phyloP scores from a whole-genome alignment of 2,329 filamentous ascomycete species.

The Alternaria triticimaculans region DNA sequence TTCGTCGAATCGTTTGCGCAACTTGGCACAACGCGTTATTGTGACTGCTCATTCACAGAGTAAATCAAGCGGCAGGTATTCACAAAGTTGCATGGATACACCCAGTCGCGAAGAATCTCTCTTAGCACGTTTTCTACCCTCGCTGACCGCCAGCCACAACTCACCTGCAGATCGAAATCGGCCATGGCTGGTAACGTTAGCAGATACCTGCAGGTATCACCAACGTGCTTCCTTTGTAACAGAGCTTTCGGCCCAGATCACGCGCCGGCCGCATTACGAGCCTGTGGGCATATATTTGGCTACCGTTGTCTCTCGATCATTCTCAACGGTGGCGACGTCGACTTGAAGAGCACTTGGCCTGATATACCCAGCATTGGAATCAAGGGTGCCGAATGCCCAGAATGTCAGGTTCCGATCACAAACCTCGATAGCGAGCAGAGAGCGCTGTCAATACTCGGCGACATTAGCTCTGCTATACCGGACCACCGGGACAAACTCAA shows the following conservation, averaged over 20 bases:
- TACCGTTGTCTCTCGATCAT: constrained; percentile 4
- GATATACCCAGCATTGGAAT: not conserved
- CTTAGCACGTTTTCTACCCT: not conserved
- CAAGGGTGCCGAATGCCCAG: not conserved
- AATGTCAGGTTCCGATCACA: constrained; percentile 1
- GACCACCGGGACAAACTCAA: constrained; percentile 3
- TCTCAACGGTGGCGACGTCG: constrained; percentile 2
- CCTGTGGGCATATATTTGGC: constrained; percentile 1
- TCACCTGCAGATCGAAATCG: not conserved
- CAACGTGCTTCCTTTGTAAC: constrained; percentile 1
- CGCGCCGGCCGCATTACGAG: not conserved
- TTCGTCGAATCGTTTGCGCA: not conserved
- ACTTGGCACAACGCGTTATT: not conserved
- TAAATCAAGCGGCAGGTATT: not conserved
- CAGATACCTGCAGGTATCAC: not conserved
- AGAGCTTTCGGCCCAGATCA: not conserved
- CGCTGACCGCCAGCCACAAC: not conserved
- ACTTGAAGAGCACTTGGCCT: constrained; percentile 2
- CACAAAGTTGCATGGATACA: not conserved
- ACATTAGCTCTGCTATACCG: not conserved
- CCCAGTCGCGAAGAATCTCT: not conserved
- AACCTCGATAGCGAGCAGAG: constrained; percentile 4
- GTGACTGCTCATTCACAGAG: not conserved
- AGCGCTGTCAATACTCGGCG: not conserved
- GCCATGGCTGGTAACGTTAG: not conserved